These are phyloP conservation scores for Naumovozyma baii DNA, from an alignment of 805 yeast species.

Conservation along the genomic window DNA sequence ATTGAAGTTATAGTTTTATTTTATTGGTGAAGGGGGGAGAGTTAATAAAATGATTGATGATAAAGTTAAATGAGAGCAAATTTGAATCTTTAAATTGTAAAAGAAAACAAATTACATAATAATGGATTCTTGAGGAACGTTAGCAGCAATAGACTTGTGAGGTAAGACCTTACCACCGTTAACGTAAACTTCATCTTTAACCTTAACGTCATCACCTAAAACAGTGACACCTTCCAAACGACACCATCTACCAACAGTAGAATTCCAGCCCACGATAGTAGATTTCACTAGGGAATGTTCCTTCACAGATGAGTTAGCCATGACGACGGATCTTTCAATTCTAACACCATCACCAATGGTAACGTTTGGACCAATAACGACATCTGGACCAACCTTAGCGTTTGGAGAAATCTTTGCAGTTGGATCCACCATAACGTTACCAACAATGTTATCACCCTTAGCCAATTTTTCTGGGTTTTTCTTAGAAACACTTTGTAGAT, in stretches of 20 bases:
- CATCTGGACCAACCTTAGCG: constrained; percentile 97
- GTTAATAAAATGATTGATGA: too few species aligned
- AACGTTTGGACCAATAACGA: constrained; percentile 93
- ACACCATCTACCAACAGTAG: constrained; percentile 97
- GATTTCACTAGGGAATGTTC: constrained; percentile 97
- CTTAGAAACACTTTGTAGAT: constrained; percentile 78
- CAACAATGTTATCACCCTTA: constrained; percentile 65
- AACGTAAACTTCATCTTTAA: constrained; percentile 96
- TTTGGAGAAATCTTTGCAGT: constrained; percentile 84
- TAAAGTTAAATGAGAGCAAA: too few species aligned
- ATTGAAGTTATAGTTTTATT: too few species aligned
- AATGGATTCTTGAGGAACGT: constrained; percentile 95
- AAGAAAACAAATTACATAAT: constrained; percentile 59
- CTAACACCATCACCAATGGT: constrained; percentile 97
- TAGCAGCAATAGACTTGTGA: constrained; percentile 91
- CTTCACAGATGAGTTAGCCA: constrained; percentile 83
- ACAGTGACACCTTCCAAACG: constrained; percentile 97
- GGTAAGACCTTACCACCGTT: constrained; percentile 99
- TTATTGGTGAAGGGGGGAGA: too few species aligned
- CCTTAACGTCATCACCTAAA: constrained; percentile 97
- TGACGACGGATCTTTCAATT: constrained; percentile 87
- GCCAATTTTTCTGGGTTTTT: constrained; percentile 64
- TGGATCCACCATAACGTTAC: constrained; percentile 90
- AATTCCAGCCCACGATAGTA: constrained; percentile 98
- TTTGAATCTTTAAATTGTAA: too few species aligned